Evolutionary conservation across 768 basidiomycete genomes (phyloP), one percentile per base, ranked within the genome.

Genomic region (Leucogyrophana mollusca): DNA sequence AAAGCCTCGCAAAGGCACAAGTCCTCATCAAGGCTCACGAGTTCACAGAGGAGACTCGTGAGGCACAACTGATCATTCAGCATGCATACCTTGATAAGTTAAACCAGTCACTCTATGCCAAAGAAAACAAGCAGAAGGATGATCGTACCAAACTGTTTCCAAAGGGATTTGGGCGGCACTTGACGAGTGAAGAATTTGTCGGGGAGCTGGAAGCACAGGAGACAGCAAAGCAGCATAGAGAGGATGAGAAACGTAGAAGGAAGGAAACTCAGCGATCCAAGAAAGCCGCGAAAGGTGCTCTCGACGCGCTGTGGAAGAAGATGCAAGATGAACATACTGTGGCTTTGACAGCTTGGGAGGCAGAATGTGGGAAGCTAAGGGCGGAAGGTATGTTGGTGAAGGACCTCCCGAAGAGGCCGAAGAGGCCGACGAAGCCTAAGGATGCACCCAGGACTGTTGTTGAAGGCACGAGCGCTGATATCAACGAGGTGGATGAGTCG

Each of bases 51-150:
- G n/a, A n/a, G n/a, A n/a, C n/a, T n/a, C n/a, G n/a, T n/a, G n/a
- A n/a, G n/a, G 59, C 59, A 2, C 50, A 52, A 34, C 36, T 60
- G 9, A 40, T 59, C 7, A 37, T 60, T 27, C 60, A 62, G 44
- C 30, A 55, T 45, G 6, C 46, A n/a, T 46, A 18, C 20, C 35
- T 48, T 17, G 14, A 35, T 23, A 60, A 53, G 37, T 37, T 53
- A 25, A 56, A 53, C 33, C 17, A 53, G n/a, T 32, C 59, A 6
- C 46, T 60, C 22, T 11, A 53, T 30, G 47, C 33, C 7, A 52
- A 53, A 34, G 55, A 60, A 40, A 50, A 53, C 4, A 47, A 45
- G 42, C 49, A 55, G 40, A 51, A 56, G 38, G 40, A 37, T 4
- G 43, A 51, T 5, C 50, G 43, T 2, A 34, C 30, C 2, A 50